These are phyloP conservation scores for Agrocybe chaxingu DNA, from an alignment of 768 basidiomycete species.

Conservation along the genomic window DNA sequence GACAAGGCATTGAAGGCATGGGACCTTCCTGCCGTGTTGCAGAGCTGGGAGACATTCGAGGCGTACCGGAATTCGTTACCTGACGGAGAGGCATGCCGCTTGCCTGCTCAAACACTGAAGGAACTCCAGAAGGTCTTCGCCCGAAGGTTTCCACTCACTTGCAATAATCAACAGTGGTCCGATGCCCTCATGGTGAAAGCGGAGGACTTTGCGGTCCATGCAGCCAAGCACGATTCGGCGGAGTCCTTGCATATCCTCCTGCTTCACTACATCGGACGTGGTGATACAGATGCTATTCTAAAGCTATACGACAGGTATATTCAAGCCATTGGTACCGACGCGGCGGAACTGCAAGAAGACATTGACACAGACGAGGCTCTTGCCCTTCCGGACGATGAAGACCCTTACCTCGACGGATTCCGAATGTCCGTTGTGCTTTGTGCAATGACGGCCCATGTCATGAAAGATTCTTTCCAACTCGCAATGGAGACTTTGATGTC, in stretches of 20 bases:
- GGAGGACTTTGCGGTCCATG: conserved; percentile 47
- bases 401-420: conserved; percentile 19
- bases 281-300: conserved; percentile 40
- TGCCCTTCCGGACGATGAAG: conserved; percentile 12
- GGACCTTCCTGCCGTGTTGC: conserved; percentile 11
- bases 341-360: conserved; percentile 2
- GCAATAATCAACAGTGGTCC: not conserved
- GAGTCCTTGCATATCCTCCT: conserved; percentile 51
- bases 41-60: conserved; percentile 13
- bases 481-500: conserved; percentile 46
- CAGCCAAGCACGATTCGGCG: conserved; percentile 41
- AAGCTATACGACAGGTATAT: conserved; percentile 41
- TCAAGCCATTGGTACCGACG: conserved; percentile 18
- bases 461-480: conserved; percentile 51
- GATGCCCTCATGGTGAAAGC: conserved; percentile 15
- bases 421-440: conserved; percentile 44
- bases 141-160: not conserved
- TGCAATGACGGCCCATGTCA: conserved; percentile 59
- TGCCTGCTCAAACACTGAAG: conserved; percentile 10
- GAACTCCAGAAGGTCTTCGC: conserved; percentile 11
- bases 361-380: conserved; percentile 4
- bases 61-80: conserved; percentile 6
- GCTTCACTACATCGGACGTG: conserved; percentile 37
- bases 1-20: conserved; percentile 7
- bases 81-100: conserved; percentile 9